Evolutionary conservation across 2,329 filamentous ascomycete genomes (phyloP), one percentile per base, ranked within the genome.

Genomic region (Macrophomina phaseolina): DNA sequence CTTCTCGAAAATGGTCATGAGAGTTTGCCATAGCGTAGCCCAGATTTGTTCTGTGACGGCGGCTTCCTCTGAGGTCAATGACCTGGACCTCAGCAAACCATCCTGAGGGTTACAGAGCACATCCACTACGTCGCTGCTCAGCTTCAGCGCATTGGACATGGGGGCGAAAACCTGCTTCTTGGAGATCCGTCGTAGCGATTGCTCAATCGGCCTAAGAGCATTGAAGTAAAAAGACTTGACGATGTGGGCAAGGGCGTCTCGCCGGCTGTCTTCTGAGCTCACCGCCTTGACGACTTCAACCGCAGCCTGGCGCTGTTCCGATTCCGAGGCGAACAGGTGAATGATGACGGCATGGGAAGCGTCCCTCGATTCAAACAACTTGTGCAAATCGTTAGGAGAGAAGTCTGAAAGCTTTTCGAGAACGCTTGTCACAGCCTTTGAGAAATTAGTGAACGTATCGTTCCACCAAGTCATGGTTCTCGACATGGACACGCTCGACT

Each of bases 241-340:
- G n/a, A 90, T 77, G 71, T 89, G 83, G 52, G 84, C 84, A 14
- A 91, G 79, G 16, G 87, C 88, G 70, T 89, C 87, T 68, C 84
- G 80, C 66, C 88, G 82, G 68, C 83, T 85, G 64, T 85, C 85
- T 76, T 96, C 88, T 8, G 86, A 87, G 42, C 92, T 95, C 72
- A 94, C 87, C 42, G 88, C 88, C 78, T 97, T 97, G 70, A 98
- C 86, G 34, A 98, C 82, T 70, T 93, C 91, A 6, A 94, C 86
- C 1, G 91, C 90, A 16, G 92, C 90, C 75, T 94, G 90, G 68
- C 92, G 93, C 40, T 95, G 89, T 67, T 89, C 86, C 66, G 91
- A 83, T 71, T 96, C 90, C 16, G 92, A 91, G 51, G 93, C 93
- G 66, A 97, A 89, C 6, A 97, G 87, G 18, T 92, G 86, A 4